Evolutionary conservation across 257 asterid genomes (phyloP).

Genomic region (Echites panduratus): DNA sequence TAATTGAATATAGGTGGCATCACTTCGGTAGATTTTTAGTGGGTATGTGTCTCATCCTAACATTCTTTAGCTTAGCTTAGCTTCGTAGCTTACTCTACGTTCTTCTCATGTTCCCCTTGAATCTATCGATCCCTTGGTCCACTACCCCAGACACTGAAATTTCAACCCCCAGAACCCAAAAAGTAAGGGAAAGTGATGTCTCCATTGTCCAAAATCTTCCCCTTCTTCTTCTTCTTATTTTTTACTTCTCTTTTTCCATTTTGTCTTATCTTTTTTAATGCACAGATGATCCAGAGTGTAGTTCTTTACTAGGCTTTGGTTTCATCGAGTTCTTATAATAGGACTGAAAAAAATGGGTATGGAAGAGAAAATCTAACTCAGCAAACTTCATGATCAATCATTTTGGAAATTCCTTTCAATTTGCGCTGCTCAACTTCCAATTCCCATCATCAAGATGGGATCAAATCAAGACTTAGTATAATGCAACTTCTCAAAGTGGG

Average conservation of each 20-base stretch:
- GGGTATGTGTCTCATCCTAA: constrained; percentile 12
- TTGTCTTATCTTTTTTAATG: neutral
- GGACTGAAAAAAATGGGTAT: neutral
- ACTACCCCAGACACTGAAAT: neutral
- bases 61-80: neutral
- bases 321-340: neutral
- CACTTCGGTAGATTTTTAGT: no score
- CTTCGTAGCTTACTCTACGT: constrained; percentile 14
- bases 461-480: neutral
- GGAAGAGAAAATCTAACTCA: no score
- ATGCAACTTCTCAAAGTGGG: neutral
- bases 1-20: no score
- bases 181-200: constrained; percentile 45
- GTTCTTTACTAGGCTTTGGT: neutral
- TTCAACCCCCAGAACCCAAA: constrained; percentile 8
- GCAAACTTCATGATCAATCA: no score
- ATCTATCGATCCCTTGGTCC: constrained; percentile 19
- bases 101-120: constrained; percentile 26
- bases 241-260: no score
- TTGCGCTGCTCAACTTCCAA: neutral
- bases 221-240: neutral
- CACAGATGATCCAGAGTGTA: neutral
- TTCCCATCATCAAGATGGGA: neutral
- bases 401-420: no score
- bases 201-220: neutral